A percentile compares a stretch with the other conserved stretches of the same genome.
These are phyloP conservation scores for Solanum tarijense DNA, from an alignment of 257 asterid species.

Conservation along the genomic window DNA sequence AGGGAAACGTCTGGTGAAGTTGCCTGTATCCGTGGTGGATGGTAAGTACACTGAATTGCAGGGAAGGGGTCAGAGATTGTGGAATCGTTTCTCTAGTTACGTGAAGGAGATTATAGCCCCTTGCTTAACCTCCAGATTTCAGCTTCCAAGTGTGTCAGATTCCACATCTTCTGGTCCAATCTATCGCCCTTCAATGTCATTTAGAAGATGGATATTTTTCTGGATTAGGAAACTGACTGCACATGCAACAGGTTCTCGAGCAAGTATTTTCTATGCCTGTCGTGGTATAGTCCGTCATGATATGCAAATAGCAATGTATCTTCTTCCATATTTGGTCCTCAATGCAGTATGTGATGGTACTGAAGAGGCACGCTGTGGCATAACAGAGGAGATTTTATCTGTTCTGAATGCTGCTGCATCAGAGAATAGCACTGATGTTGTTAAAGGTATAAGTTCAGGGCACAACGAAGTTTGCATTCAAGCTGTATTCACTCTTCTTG, in stretches of 20 bases:
- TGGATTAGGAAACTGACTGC: constrained; percentile 83
- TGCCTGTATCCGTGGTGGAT: constrained; percentile 25
- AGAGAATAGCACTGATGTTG: constrained; percentile 37
- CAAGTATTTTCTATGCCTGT: constrained; percentile 78
- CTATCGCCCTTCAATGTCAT: constrained; percentile 80
- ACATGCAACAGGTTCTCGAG: constrained; percentile 85
- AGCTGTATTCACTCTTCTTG: constrained; percentile 91
- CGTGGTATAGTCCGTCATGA: constrained; percentile 97
- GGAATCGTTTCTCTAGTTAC: constrained; percentile 93
- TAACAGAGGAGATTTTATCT: constrained; percentile 69
- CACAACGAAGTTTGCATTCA: constrained; percentile 92
- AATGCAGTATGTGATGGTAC: constrained; percentile 90
- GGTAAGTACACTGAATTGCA: constrained; percentile 29
- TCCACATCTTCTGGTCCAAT: constrained; percentile 68
- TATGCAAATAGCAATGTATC: constrained; percentile 92
- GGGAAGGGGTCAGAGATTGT: constrained; percentile 76
- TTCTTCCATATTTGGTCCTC: constrained; percentile 83
- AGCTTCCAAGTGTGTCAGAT: constrained; percentile 58
- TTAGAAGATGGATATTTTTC: constrained; percentile 70
- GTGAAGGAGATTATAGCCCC: constrained; percentile 97
- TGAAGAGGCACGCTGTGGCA: constrained; percentile 79
- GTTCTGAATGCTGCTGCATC: constrained; percentile 82
- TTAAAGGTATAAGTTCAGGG: constrained; percentile 53
- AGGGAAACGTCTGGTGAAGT: constrained; percentile 24
- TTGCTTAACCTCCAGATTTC: constrained; percentile 88